Conservation (phyloP, 495 filamentous ascomycete species). For the Daldinia concentrica region DNA sequence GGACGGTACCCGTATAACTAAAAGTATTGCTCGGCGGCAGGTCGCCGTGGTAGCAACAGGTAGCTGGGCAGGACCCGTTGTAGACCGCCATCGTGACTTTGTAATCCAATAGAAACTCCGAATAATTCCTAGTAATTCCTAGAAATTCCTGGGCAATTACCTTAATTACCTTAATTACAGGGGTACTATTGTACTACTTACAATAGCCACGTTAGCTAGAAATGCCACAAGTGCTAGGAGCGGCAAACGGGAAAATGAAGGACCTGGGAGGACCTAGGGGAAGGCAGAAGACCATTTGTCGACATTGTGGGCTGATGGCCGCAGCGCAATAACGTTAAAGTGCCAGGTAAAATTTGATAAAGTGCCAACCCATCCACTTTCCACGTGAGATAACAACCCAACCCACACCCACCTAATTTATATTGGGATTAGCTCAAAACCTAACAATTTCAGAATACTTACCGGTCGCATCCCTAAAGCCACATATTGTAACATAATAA, state of each 20-base stretch:
- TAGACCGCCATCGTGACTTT: not conserved
- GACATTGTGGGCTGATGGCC: slow-evolving; percentile 44
- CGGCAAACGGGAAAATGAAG: slow-evolving; percentile 38
- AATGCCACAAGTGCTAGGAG: not conserved
- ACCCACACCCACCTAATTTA: too few species aligned
- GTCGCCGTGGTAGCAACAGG: slow-evolving; percentile 14
- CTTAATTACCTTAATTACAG: not conserved
- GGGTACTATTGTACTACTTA: not conserved
- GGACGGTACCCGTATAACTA: not conserved
- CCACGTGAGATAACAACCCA: too few species aligned
- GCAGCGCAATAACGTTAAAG: too few species aligned
- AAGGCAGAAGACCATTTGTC: slow-evolving; percentile 20
- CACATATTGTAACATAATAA: too few species aligned
- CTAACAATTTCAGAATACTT: too few species aligned
- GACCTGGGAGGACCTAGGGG: slow-evolving; percentile 2
- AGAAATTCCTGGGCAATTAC: not conserved
- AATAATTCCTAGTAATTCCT: slow-evolving; percentile 10
- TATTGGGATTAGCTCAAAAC: too few species aligned
- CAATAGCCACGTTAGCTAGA: too few species aligned
- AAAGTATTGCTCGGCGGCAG: slow-evolving; percentile 7
- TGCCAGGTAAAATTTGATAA: too few species aligned
- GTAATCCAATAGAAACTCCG: not conserved
- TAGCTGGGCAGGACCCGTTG: not conserved
- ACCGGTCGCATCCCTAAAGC: too few species aligned
- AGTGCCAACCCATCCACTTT: too few species aligned